Evolutionary conservation across 345 rosid species (phyloP).

Genomic region (Clarkia xantiana): DNA sequence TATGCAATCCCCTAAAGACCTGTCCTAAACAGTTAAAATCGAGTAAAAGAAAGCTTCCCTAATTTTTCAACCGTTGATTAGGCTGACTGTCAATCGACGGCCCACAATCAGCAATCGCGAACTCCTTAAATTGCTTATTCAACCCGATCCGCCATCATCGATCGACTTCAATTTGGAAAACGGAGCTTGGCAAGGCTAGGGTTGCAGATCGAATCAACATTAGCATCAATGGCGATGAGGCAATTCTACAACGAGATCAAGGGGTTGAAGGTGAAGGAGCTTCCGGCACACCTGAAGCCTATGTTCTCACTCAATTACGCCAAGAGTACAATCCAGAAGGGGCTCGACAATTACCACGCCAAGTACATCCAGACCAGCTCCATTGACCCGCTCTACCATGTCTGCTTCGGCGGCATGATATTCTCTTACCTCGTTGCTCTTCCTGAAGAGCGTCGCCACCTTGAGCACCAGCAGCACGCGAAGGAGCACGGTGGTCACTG

Average conservation of each 20-base stretch:
- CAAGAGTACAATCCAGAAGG: conserved; percentile 39
- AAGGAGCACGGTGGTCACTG: conserved; percentile 58
- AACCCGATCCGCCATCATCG: neutral
- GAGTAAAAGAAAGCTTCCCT: too few relatives aligned
- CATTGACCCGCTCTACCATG: conserved; percentile 52
- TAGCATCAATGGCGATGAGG: conserved; percentile 46
- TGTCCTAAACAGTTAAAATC: too few relatives aligned
- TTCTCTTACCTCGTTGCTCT: conserved; percentile 81
- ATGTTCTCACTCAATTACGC: conserved; percentile 34
- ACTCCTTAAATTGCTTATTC: neutral
- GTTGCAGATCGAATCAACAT: neutral
- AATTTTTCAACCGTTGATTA: neutral
- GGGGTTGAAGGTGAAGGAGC: conserved; percentile 71
- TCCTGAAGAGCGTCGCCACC: conserved; percentile 90
- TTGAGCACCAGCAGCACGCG: conserved; percentile 75
- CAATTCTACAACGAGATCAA: conserved; percentile 53
- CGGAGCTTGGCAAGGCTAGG: conserved; percentile 3
- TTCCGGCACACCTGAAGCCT: conserved; percentile 59
- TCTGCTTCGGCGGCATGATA: conserved; percentile 64
- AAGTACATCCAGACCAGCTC: conserved; percentile 80
- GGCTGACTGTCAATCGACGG: neutral
- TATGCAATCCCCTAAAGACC: too few relatives aligned
- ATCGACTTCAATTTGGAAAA: neutral
- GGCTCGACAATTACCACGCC: conserved; percentile 57
- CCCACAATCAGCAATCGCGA: neutral